phyloP scores from a whole-genome alignment of 805 yeast genomes.

The Saccharomycopsis synnaedendra region DNA sequence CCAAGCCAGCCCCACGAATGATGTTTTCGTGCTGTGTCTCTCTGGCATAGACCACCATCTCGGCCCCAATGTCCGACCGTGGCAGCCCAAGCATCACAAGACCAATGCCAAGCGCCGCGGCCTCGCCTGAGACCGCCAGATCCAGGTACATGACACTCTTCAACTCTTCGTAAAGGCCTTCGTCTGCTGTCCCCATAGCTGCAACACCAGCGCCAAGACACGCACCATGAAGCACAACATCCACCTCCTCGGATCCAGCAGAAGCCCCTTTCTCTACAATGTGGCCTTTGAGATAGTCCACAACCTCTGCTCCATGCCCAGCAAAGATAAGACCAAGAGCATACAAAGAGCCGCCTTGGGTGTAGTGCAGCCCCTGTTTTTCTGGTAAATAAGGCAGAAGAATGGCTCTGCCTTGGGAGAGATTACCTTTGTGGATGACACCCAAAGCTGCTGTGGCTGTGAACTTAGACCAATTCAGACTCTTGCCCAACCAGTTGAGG shows the following conservation, averaged over 20 bases:
- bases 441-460: conserved; percentile 97
- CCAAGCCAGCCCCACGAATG: conserved; percentile 84
- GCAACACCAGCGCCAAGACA: conserved; percentile 93
- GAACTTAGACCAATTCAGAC: conserved; percentile 97
- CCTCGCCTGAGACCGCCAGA: conserved; percentile 90
- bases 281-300: conserved; percentile 61
- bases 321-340: conserved; percentile 92
- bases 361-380: conserved; percentile 64
- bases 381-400: conserved; percentile 84
- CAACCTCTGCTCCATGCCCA: conserved; percentile 79
- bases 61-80: conserved; percentile 41
- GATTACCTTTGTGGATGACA: conserved; percentile 90
- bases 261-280: conserved; percentile 51
- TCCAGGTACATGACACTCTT: conserved; percentile 79
- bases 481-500: conserved; percentile 92
- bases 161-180: conserved; percentile 65
- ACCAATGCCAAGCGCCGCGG: conserved; percentile 95
- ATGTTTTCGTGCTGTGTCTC: conserved; percentile 96
- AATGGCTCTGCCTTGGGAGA: conserved; percentile 79
- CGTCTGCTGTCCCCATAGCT: conserved; percentile 83
- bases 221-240: conserved; percentile 89
- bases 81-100: conserved; percentile 91
- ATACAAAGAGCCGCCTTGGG: conserved; percentile 91
- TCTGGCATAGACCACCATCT: conserved; percentile 83
- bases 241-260: conserved; percentile 60